A percentile compares a stretch with the other conserved stretches of the same genome.
phyloP scores from a whole-genome alignment of 148 eudicot genomes.

The Oxyria digyna region DNA sequence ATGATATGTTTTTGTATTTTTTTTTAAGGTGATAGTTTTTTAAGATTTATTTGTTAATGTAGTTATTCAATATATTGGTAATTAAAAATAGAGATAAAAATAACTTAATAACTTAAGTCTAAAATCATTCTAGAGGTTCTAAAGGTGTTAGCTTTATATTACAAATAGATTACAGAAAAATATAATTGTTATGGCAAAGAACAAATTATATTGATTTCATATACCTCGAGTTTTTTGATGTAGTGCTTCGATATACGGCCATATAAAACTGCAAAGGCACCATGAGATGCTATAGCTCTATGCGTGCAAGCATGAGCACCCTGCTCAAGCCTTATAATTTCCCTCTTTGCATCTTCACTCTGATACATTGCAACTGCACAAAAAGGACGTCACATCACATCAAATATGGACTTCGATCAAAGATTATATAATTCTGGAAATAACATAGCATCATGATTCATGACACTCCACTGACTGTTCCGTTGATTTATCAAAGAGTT shows the following conservation, averaged over 20 bases:
- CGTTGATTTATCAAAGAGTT: no score
- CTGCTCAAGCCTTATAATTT: slow-evolving; percentile 57
- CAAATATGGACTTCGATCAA: not conserved
- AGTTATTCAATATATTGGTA: no score
- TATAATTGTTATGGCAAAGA: no score
- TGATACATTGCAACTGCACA: slow-evolving; percentile 43
- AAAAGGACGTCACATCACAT: slow-evolving; percentile 1
- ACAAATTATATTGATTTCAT: not conserved
- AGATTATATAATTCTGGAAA: not conserved
- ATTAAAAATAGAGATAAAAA: no score
- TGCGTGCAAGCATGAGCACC: slow-evolving; percentile 31
- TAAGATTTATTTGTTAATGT: no score
- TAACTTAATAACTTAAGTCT: no score
- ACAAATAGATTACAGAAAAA: not conserved
- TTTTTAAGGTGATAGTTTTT: no score
- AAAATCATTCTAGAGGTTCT: no score
- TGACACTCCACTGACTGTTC: not conserved
- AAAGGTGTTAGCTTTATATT: no score
- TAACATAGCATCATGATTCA: not conserved
- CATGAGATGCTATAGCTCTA: slow-evolving; percentile 46
- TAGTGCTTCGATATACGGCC: slow-evolving; percentile 43
- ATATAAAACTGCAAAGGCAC: slow-evolving; percentile 54
- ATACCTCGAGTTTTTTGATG: slow-evolving; percentile 64
- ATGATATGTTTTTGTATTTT: no score
- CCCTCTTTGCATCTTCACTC: slow-evolving; percentile 35